phyloP scores from a whole-genome alignment of 768 basidiomycete species.

The Pulveroboletus sp. region DNA sequence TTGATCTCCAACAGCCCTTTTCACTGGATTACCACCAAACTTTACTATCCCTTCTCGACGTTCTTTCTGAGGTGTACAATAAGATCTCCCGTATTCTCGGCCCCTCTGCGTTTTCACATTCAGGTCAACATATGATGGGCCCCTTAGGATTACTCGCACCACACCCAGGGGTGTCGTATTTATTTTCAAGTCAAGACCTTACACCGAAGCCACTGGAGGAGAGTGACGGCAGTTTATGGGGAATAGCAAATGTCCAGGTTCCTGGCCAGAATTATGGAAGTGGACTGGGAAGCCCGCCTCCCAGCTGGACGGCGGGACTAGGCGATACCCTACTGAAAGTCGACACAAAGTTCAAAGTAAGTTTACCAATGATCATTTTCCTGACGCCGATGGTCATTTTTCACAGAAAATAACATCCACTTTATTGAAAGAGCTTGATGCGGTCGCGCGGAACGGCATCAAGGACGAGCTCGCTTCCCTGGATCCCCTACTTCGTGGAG shows the following conservation, averaged over 20 bases:
- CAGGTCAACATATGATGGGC: slow-evolving; percentile 72
- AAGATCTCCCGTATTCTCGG: slow-evolving; percentile 83
- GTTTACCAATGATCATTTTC: slow-evolving; percentile 17
- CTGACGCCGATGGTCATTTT: neutral
- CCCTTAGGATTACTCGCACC: slow-evolving; percentile 73
- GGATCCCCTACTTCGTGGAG: slow-evolving; percentile 72
- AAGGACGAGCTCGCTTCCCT: slow-evolving; percentile 80
- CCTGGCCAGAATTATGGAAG: slow-evolving; percentile 29
- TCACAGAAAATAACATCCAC: slow-evolving; percentile 80
- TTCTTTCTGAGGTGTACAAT: slow-evolving; percentile 86
- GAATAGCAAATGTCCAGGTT: slow-evolving; percentile 55
- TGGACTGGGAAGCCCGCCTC: slow-evolving; percentile 47
- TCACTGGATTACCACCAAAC: slow-evolving; percentile 87
- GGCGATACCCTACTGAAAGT: slow-evolving; percentile 78
- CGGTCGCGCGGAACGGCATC: slow-evolving; percentile 75
- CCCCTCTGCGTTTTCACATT: slow-evolving; percentile 70
- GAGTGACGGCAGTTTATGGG: slow-evolving; percentile 64
- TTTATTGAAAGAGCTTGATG: slow-evolving; percentile 82
- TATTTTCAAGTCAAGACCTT: slow-evolving; percentile 46
- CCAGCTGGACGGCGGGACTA: slow-evolving; percentile 59
- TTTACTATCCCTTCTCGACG: slow-evolving; percentile 83
- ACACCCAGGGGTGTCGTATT: slow-evolving; percentile 80
- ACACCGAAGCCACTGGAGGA: slow-evolving; percentile 39
- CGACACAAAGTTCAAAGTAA: slow-evolving; percentile 81
- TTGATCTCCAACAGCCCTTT: slow-evolving; percentile 60